Conservation (phyloP, 192 early-diverging fungal species). For the Kickxella alabastrina region DNA sequence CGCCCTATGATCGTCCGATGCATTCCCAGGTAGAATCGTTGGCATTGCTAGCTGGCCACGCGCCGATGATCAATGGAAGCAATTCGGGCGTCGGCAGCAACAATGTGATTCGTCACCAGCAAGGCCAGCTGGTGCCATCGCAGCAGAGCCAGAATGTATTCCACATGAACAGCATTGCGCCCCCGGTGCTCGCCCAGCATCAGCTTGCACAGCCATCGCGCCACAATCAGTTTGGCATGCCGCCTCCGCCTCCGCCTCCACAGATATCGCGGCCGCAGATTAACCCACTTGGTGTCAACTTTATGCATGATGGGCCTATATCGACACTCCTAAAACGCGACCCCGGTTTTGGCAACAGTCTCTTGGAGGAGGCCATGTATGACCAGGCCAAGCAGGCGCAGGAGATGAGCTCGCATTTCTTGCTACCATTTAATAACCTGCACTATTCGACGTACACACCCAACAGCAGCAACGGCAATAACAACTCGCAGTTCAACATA, state of each 20-base stretch:
- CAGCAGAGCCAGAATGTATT: slow-evolving; percentile 5
- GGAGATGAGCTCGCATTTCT: slow-evolving; percentile 40
- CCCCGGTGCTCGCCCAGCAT: slow-evolving; percentile 2
- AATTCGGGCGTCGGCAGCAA: slow-evolving; percentile 1
- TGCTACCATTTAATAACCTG: slow-evolving; percentile 36
- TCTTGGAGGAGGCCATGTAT: slow-evolving; percentile 30
- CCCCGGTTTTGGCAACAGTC: slow-evolving; percentile 39
- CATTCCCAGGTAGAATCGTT: slow-evolving; percentile 12
- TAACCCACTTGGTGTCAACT: slow-evolving; percentile 32
- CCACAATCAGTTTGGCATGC: too few species aligned
- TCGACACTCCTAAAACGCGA: slow-evolving; percentile 50
- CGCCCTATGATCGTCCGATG: slow-evolving; percentile 31
- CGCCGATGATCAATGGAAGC: slow-evolving; percentile 1
- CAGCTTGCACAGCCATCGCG: too few species aligned
- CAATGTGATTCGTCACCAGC: slow-evolving; percentile 7
- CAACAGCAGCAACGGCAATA: neutral
- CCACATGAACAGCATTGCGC: neutral
- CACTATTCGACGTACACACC: slow-evolving; percentile 23
- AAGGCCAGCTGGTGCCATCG: slow-evolving; percentile 7
- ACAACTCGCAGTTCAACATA: slow-evolving; percentile 8
- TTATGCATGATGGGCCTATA: slow-evolving; percentile 26
- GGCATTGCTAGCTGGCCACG: neutral
- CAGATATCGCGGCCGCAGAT: slow-evolving; percentile 25
- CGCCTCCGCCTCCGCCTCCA: slow-evolving; percentile 7
- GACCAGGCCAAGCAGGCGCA: slow-evolving; percentile 45